phyloP scores from a whole-genome alignment of 257 asterid genomes.

The Nicotiana noctiflora region DNA sequence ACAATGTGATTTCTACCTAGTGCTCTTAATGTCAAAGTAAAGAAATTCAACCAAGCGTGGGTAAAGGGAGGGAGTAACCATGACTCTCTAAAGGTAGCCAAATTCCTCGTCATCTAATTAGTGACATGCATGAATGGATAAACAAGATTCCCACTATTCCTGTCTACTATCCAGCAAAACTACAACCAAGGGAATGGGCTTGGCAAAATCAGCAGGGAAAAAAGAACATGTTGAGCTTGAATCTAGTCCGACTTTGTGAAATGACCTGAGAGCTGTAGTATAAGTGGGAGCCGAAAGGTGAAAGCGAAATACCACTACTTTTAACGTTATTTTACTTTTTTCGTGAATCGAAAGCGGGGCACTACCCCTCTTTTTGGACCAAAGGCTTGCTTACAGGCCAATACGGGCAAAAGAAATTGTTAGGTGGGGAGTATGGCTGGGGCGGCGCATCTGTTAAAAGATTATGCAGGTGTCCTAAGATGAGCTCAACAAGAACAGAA shows the following conservation, averaged over 20 bases:
- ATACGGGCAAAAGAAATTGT: constrained; percentile 34
- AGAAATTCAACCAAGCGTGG: constrained; percentile 43
- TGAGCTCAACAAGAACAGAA: too few species aligned
- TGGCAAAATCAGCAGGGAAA: constrained; percentile 36
- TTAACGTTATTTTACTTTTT: constrained; percentile 32
- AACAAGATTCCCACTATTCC: constrained; percentile 8
- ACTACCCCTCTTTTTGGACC: constrained; percentile 16
- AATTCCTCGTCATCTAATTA: constrained; percentile 51
- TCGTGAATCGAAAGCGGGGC: constrained; percentile 28
- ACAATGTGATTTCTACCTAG: constrained; percentile 28
- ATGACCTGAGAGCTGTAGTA: constrained; percentile 21
- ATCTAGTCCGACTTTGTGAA: constrained; percentile 57
- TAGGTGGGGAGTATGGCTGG: constrained; percentile 37
- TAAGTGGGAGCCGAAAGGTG: constrained; percentile 16
- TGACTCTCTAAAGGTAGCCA: constrained; percentile 49
- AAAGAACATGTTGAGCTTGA: constrained; percentile 74
- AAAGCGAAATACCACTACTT: constrained; percentile 30
- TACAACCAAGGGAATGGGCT: too few species aligned
- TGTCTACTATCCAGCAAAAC: too few species aligned
- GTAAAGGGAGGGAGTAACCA: constrained; percentile 44
- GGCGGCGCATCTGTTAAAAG: constrained; percentile 24
- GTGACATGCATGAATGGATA: constrained; percentile 36
- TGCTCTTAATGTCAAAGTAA: constrained; percentile 35
- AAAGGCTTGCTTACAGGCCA: neutral
- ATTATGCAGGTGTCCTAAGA: too few species aligned